Evolutionary conservation across 2,329 filamentous ascomycete species (phyloP).

Genomic region (Ustulina deusta): DNA sequence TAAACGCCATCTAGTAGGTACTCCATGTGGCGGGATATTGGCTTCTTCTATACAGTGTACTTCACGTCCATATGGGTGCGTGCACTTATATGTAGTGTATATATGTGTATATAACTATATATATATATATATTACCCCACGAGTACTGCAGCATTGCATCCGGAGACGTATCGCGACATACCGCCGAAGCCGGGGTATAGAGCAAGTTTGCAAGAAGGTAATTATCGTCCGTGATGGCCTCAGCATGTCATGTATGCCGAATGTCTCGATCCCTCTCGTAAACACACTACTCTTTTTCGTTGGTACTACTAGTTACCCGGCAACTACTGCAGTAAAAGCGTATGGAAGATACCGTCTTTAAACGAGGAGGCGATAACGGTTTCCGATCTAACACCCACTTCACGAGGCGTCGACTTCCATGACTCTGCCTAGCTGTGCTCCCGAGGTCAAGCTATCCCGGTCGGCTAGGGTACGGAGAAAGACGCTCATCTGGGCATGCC

Average conservation of each 20-base stretch:
- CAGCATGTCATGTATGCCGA: background rate
- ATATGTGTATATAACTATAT: background rate
- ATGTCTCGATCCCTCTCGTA: background rate
- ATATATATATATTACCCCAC: conserved; percentile 11
- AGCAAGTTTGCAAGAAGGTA: background rate
- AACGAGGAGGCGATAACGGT: background rate
- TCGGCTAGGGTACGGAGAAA: conserved; percentile 25
- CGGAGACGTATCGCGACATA: conserved; percentile 10
- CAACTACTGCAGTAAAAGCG: conserved; percentile 3
- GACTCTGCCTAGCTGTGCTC: background rate
- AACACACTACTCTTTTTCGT: conserved; percentile 9
- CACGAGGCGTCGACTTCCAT: conserved; percentile 16
- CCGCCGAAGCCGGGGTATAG: conserved; percentile 8
- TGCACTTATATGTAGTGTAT: too few species aligned
- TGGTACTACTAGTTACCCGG: background rate
- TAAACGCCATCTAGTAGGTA: background rate
- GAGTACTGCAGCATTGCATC: conserved; percentile 22
- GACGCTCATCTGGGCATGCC: conserved; percentile 30
- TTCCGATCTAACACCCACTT: conserved; percentile 25
- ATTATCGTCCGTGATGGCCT: conserved; percentile 6
- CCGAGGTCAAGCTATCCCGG: conserved; percentile 8
- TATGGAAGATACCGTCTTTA: conserved; percentile 1
- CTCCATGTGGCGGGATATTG: conserved; percentile 1
- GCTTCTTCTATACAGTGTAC: conserved; percentile 10
- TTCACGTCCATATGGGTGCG: background rate